A percentile compares a stretch with the other conserved stretches of the same genome.
phyloP scores from a whole-genome alignment of 169 alveolate genomes.

The Cytauxzoon felis region DNA sequence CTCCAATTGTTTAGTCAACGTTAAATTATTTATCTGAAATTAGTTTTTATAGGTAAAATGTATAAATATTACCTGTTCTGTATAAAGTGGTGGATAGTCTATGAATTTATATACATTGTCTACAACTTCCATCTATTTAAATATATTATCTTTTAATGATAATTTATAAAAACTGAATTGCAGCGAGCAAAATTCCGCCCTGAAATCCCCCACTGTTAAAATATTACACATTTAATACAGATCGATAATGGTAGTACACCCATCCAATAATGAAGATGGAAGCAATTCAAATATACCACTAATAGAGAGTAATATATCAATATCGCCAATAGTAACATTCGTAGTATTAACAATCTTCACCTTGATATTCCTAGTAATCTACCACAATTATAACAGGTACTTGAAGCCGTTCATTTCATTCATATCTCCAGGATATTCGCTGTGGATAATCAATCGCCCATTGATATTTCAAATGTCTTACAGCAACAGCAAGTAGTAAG shows the following conservation, averaged over 20 bases:
- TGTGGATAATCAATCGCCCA: too few relatives aligned
- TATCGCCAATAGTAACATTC: slow-evolving; percentile 24
- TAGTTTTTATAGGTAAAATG: not conserved
- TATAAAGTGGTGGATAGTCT: slow-evolving; percentile 60
- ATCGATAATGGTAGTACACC: too few relatives aligned
- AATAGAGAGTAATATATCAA: too few relatives aligned
- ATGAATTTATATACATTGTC: not conserved
- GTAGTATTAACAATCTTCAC: slow-evolving; percentile 16
- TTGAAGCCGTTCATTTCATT: too few relatives aligned
- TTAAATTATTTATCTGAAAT: slow-evolving; percentile 48
- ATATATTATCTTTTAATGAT: slow-evolving; percentile 7
- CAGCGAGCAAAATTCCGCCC: too few relatives aligned
- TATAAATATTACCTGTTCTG: slow-evolving; percentile 44
- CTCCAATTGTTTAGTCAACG: slow-evolving; percentile 52
- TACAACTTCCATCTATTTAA: not conserved
- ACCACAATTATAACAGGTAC: slow-evolving; percentile 10
- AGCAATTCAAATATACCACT: not conserved
- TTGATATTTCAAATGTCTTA: too few relatives aligned
- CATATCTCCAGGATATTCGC: too few relatives aligned
- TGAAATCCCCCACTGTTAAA: too few relatives aligned
- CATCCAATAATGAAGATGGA: too few relatives aligned
- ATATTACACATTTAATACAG: too few relatives aligned
- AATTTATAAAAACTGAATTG: not conserved
- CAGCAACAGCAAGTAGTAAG: too few relatives aligned
- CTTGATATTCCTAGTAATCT: not conserved